phyloP scores from a whole-genome alignment of 371 early-diverging fungal genomes.

The Coemansia sp. region DNA sequence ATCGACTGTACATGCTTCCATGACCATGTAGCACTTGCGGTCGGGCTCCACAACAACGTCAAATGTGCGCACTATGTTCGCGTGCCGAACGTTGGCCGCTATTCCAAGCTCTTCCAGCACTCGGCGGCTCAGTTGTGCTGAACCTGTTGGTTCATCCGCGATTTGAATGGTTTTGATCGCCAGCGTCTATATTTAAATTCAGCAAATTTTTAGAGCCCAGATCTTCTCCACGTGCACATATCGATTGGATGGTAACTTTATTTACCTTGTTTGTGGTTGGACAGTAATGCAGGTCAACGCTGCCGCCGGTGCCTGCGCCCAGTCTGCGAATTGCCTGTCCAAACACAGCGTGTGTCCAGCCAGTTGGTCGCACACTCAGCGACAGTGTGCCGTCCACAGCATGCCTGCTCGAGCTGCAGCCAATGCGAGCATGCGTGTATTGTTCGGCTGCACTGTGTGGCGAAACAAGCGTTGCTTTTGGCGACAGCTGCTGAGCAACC shows the following conservation, averaged over 20 bases:
- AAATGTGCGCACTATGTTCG: conserved; percentile 46
- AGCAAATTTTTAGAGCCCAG: neutral
- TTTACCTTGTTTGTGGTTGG: conserved; percentile 20
- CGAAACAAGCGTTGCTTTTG: conserved; percentile 12
- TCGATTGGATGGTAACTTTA: neutral
- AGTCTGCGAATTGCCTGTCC: conserved; percentile 29
- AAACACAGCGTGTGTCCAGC: conserved; percentile 27
- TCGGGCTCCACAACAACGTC: conserved; percentile 61
- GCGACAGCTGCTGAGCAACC: neutral
- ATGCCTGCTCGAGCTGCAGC: neutral
- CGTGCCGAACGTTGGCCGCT: conserved; percentile 42
- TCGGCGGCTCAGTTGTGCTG: conserved; percentile 14
- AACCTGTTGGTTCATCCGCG: neutral
- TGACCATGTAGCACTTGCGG: conserved; percentile 62
- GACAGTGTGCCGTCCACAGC: conserved; percentile 47
- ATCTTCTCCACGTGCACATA: neutral
- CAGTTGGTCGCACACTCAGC: conserved; percentile 29
- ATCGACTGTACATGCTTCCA: conserved; percentile 75
- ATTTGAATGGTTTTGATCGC: conserved; percentile 38
- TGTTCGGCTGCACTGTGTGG: neutral
- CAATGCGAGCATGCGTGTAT: neutral
- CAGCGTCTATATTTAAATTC: conserved; percentile 20
- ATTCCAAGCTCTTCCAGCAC: conserved; percentile 50
- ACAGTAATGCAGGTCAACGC: conserved; percentile 28
- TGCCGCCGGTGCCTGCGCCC: conserved; percentile 47